Base-by-base conservation (phyloP, 768 basidiomycete species). In the Russula sp. region DNA sequence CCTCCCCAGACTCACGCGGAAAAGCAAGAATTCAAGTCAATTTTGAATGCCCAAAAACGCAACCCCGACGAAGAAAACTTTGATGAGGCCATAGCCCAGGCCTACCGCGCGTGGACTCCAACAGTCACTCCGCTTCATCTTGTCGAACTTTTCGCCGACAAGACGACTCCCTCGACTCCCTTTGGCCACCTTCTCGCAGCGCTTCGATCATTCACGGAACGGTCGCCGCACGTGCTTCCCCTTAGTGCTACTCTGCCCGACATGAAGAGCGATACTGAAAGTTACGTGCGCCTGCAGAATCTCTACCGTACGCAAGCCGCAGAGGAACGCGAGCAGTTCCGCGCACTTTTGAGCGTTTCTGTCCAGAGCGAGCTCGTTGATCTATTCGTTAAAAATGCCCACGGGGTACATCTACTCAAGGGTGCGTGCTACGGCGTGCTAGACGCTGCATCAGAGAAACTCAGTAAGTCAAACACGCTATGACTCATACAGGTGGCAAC, bases 21-120 rank as follows among this genome's bases (percentile, higher is more conserved):
- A 69, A 85, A 89, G 70, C 81, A 87, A 65, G 85, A 81, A 32
- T 96, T 98, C 80, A 94, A 94, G 72, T 76, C 81, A 38, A 61
- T 59, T 3, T 76, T 98, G 50, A 75, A 79, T n/a, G 76, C 77
- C 1, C 83, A 87, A 79, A 86, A 87, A 70, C 72, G 82, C 62
- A 93, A 92, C 70, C 69, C 76, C 0, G 97, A 99, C 72, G 94
- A 98, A 72, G 97, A 99, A 79, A 99, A 98, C 76, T 94, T 94
- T 72, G 96, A 97, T 65, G 96, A 98, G 75, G 96, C 95, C 2
- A 83, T 89, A 71, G 81, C 88, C 8, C 91, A 97, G 72, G 92
- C 90, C 0, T 95, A 91, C 74, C 85, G 90, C 30, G 83, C 83
- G 60, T 94, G 86, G 87, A 84, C 84, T 0, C 78, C 78, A 59